A percentile compares a stretch with the other conserved stretches of the same genome.
Evolutionary conservation across 768 basidiomycete genomes (phyloP).

Genomic region (Leucocoprinus sp.): DNA sequence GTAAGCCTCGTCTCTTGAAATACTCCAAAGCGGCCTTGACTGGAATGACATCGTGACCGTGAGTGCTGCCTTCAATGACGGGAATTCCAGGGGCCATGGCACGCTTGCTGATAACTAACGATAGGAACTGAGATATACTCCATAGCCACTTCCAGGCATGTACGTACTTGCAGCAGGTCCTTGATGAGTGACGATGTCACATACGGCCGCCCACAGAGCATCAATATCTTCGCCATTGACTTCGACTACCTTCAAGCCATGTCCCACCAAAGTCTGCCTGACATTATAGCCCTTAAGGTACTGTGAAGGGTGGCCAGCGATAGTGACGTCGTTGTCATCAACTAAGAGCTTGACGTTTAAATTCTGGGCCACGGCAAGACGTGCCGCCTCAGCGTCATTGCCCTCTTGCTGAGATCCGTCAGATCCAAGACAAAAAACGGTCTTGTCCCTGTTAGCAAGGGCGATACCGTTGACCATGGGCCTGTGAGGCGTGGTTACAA

Average conservation of each 20-base stretch:
- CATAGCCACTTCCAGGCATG: not conserved
- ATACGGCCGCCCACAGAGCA: conserved; percentile 61
- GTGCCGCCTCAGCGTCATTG: conserved; percentile 84
- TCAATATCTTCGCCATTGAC: conserved; percentile 78
- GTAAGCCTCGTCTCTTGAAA: conserved; percentile 55
- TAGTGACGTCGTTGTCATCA: conserved; percentile 89
- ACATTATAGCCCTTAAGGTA: conserved; percentile 78
- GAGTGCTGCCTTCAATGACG: conserved; percentile 69
- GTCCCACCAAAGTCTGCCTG: conserved; percentile 65
- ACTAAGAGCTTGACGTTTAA: conserved; percentile 83
- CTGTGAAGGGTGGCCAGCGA: conserved; percentile 83
- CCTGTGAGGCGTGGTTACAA: conserved; percentile 22
- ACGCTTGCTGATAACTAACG: conserved; percentile 60
- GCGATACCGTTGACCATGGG: conserved; percentile 81
- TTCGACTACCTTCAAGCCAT: conserved; percentile 69
- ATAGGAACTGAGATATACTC: not conserved
- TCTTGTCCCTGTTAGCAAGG: conserved; percentile 68
- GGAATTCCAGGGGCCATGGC: conserved; percentile 61
- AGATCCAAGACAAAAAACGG: conserved; percentile 77
- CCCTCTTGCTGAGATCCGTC: conserved; percentile 92
- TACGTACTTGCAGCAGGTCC: conserved; percentile 71
- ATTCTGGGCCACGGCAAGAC: conserved; percentile 75
- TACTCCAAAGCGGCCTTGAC: conserved; percentile 75
- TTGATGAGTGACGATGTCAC: conserved; percentile 43
- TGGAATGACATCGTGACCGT: conserved; percentile 83